phyloP scores from a whole-genome alignment of 768 basidiomycete species.

The Pisolithus marmoratus region DNA sequence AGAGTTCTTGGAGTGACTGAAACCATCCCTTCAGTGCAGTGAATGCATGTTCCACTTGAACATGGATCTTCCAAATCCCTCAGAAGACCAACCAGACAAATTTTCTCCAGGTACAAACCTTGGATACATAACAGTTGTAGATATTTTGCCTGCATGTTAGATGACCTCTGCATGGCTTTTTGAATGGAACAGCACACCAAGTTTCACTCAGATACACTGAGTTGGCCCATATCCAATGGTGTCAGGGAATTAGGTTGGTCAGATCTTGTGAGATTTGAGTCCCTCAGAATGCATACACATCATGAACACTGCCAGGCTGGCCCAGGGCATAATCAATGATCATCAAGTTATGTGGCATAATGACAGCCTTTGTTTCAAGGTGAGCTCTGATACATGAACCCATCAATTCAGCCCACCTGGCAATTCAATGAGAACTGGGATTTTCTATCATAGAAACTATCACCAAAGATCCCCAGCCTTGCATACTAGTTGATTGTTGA shows the following conservation, averaged over 20 bases:
- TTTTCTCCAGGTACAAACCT: not conserved
- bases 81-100: not conserved
- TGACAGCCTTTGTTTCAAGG: too few relatives aligned
- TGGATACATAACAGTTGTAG: not conserved
- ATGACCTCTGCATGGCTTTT: conserved; percentile 5
- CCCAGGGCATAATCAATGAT: too few relatives aligned
- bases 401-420: too few relatives aligned
- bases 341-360: too few relatives aligned
- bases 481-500: not conserved
- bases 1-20: not conserved
- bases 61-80: not conserved
- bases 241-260: too few relatives aligned
- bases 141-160: not conserved
- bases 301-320: too few relatives aligned
- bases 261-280: too few relatives aligned
- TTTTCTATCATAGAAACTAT: conserved; percentile 4
- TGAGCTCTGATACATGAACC: too few relatives aligned
- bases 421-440: conserved; percentile 1
- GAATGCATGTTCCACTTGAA: not conserved
- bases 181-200: conserved; percentile 5
- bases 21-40: not conserved
- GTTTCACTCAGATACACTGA: not conserved
- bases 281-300: too few relatives aligned
- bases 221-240: too few relatives aligned
- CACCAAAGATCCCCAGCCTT: not conserved